Base-by-base conservation (phyloP, 2,329 filamentous ascomycete species). In the Colletotrichum cordylinicola region DNA sequence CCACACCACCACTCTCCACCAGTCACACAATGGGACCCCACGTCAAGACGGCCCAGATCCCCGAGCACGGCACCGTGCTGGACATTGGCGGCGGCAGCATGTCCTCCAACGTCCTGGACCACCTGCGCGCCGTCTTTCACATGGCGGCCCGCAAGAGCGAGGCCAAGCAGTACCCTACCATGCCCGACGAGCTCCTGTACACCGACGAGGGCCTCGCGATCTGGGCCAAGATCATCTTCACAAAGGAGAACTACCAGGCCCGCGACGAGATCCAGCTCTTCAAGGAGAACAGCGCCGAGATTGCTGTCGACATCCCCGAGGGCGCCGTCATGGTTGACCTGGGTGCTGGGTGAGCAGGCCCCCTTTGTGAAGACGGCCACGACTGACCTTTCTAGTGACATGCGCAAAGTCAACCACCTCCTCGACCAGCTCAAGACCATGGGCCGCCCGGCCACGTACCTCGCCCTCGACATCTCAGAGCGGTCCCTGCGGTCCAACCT, bases 161-260 rank as follows among this genome's bases (percentile, higher is more conserved):
- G 72, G 18, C 81, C 80, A 27, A 29, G 6, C 2, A 58, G 13
- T 24, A 58, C n/a, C 61, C 61, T 24, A 70, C 72, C 2, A 80
- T 87, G 35, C 85, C 85, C 1, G 85, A 87, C 65, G 85, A 87
- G 78, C 78, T 86, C 52, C 79, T 87, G 61, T 87, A 87, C 75
- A 80, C 84, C 73, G 85, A 85, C 68, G 67, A 79, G 7, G 85
- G 85, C 2, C 79, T 86, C 64, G 78, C 79, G 8, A 85, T 86
- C 75, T 87, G 85, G 85, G 85, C 85, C 61, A 73, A 85, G 12
- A 86, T 87, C 72, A 86, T 87, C 70, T 84, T 82, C 76, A 84
- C 80, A 1, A 78, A 80, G 2, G 81, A 85, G 55, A 86, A 85
- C 74, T 87, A 87, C 73, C 85, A 87, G 74, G 85, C 85, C 4